Percentiles rank a stretch among this genome's conserved stretches.
Evolutionary conservation across 768 basidiomycete genomes (phyloP).

Genomic region (Pholiota molesta): DNA sequence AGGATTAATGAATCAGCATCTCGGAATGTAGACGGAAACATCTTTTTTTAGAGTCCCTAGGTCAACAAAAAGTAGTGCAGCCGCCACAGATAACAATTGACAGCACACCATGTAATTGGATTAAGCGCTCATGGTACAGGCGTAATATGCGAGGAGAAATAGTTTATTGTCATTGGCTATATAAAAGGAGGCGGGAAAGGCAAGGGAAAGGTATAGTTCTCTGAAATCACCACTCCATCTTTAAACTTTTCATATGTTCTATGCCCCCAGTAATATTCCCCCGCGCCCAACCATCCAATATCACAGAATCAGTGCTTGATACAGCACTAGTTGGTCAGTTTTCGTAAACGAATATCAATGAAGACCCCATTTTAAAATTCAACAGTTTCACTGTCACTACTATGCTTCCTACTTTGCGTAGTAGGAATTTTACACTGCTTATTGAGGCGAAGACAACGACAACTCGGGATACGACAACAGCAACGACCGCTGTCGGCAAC

Average conservation of each 20-base stretch:
- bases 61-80: too few species aligned
- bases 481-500: too few species aligned
- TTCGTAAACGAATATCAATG: background rate
- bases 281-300: background rate
- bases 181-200: too few species aligned
- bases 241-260: background rate
- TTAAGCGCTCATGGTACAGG: too few species aligned
- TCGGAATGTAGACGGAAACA: too few species aligned
- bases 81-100: too few species aligned
- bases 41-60: too few species aligned
- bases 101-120: too few species aligned
- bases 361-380: background rate
- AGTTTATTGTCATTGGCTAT: too few species aligned
- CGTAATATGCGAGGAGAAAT: too few species aligned
- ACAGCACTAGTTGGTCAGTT: background rate
- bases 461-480: background rate
- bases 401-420: background rate
- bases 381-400: background rate
- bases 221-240: background rate
- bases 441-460: background rate
- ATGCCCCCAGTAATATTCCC: background rate
- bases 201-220: too few species aligned
- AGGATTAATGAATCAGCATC: too few species aligned
- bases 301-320: background rate
- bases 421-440: slow-evolving; percentile 7